Conservation (phyloP, 1,284 basidiomycete species). For the Wolfiporia cocos region DNA sequence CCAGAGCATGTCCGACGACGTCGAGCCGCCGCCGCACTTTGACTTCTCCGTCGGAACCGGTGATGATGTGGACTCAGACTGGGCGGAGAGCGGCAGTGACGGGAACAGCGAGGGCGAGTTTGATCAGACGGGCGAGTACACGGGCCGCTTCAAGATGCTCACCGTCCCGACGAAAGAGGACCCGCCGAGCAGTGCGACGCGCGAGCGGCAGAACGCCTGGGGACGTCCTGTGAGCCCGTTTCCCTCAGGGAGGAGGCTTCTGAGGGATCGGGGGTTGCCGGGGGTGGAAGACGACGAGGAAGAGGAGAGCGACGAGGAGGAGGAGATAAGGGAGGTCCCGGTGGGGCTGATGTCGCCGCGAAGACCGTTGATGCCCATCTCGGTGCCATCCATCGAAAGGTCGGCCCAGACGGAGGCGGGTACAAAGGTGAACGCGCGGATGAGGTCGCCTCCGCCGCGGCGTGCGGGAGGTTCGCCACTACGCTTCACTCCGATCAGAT, state of each 20-base stretch:
- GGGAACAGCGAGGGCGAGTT: slow-evolving; percentile 20
- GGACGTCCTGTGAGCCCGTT: slow-evolving; percentile 32
- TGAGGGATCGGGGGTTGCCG: slow-evolving; percentile 9
- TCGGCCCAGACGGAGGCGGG: no score
- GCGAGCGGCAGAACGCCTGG: slow-evolving; percentile 49
- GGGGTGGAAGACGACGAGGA: slow-evolving; percentile 11
- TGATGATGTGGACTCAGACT: slow-evolving; percentile 21
- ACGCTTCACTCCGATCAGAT: no score
- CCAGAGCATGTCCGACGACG: slow-evolving; percentile 17
- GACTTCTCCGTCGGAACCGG: slow-evolving; percentile 16
- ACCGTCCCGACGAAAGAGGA: slow-evolving; percentile 58
- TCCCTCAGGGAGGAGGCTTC: slow-evolving; percentile 6
- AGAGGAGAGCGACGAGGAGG: no score
- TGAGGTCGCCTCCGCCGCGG: no score
- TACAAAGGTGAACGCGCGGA: no score
- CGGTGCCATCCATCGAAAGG: no score
- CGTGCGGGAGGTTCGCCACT: no score
- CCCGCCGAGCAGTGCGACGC: slow-evolving; percentile 53
- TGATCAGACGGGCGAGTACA: slow-evolving; percentile 51
- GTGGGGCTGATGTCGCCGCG: no score
- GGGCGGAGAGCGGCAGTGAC: slow-evolving; percentile 30
- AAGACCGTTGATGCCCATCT: no score
- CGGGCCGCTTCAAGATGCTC: slow-evolving; percentile 51
- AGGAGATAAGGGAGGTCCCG: no score
- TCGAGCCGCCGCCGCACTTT: slow-evolving; percentile 24